phyloP scores from a whole-genome alignment of 2,329 filamentous ascomycete species.

The Calonectria naviculata region DNA sequence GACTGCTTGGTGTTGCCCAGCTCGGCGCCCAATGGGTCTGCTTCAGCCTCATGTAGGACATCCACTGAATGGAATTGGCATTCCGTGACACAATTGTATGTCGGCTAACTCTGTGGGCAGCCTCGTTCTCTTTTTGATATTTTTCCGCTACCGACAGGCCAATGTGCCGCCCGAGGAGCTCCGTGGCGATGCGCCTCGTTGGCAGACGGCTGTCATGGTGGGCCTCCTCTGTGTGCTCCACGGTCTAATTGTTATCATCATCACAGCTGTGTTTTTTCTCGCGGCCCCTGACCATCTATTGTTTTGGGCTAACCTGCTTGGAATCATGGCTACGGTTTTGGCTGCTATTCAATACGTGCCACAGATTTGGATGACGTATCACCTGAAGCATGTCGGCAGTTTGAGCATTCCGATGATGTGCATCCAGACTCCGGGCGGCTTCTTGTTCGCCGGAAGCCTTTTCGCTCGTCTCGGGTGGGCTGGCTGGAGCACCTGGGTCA shows the following conservation, averaged over 20 bases:
- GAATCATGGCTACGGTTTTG: constrained; percentile 80
- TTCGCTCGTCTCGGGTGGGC: constrained; percentile 80
- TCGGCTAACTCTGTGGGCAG: constrained; percentile 56
- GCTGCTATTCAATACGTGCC: constrained; percentile 93
- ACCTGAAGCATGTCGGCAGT: constrained; percentile 86
- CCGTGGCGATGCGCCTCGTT: constrained; percentile 68
- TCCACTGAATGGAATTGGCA: neutral
- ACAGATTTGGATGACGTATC: constrained; percentile 93
- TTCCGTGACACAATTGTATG: neutral
- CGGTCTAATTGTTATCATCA: constrained; percentile 74
- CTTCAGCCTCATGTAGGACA: constrained; percentile 87
- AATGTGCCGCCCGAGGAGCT: constrained; percentile 62
- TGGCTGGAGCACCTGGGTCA: constrained; percentile 96
- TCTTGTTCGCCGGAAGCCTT: constrained; percentile 89
- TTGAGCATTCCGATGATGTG: constrained; percentile 98
- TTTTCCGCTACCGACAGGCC: constrained; percentile 78
- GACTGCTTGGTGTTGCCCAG: constrained; percentile 88
- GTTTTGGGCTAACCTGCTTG: constrained; percentile 87
- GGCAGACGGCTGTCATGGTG: constrained; percentile 83
- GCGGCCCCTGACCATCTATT: constrained; percentile 73
- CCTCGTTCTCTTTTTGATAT: constrained; percentile 92
- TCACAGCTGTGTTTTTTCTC: constrained; percentile 76
- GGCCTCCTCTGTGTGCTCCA: constrained; percentile 80
- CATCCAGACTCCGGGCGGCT: constrained; percentile 93
- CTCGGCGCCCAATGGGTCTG: constrained; percentile 93